Evolutionary conservation across 2,329 filamentous ascomycete genomes (phyloP).

Genomic region (Decorospora gaudefroyi): DNA sequence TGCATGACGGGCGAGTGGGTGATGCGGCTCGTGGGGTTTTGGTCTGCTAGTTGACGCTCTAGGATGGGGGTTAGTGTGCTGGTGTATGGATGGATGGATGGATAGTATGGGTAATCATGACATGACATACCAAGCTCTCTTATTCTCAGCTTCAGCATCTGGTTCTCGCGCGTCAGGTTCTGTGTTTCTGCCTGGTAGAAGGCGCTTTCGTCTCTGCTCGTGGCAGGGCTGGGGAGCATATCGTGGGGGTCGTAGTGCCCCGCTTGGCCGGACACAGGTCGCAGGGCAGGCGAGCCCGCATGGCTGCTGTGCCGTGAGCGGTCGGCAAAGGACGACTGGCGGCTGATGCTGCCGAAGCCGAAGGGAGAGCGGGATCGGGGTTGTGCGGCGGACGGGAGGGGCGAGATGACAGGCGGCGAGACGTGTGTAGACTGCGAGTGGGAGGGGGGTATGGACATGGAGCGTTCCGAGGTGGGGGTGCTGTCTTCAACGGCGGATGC

Average conservation of each 20-base stretch:
- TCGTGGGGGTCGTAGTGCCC: constrained; percentile 60
- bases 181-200: constrained; percentile 85
- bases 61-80: constrained; percentile 6
- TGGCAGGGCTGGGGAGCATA: constrained; percentile 58
- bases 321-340: constrained; percentile 51
- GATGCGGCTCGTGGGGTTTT: constrained; percentile 38
- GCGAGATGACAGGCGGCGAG: constrained; percentile 43
- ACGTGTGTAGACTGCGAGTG: constrained; percentile 26
- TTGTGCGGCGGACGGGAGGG: constrained; percentile 55
- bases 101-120: too few species aligned
- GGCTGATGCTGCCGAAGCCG: constrained; percentile 45
- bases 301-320: constrained; percentile 48
- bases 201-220: constrained; percentile 68
- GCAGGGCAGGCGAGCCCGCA: constrained; percentile 53
- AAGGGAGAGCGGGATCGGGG: constrained; percentile 47
- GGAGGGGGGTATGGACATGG: constrained; percentile 49
- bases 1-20: constrained; percentile 38
- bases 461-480: constrained; percentile 54
- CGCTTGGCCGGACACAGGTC: constrained; percentile 56
- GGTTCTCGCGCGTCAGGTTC: constrained; percentile 76
- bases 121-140: constrained; percentile 66
- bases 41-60: constrained; percentile 45
- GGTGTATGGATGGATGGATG: too few species aligned
- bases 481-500: constrained; percentile 58
- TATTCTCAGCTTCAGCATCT: constrained; percentile 77